Conservation (phyloP, 208 protist genomes). For the Crithidia brevicula region DNA sequence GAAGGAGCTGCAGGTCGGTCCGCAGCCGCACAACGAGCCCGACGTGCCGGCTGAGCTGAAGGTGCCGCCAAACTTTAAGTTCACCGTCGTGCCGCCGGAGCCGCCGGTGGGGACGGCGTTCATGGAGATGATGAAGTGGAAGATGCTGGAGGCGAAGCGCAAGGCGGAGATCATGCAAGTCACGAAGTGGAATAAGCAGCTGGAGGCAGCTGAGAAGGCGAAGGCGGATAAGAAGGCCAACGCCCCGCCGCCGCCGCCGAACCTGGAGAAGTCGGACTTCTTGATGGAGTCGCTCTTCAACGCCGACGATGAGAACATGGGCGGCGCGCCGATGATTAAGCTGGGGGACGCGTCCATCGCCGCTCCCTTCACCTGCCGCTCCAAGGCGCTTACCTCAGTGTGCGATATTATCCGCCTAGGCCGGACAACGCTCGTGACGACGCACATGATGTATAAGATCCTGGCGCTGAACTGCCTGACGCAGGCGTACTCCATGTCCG, state of each 20-base stretch:
- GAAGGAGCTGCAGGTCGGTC: constrained; percentile 41
- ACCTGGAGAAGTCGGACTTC: constrained; percentile 66
- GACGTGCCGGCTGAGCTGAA: constrained; percentile 78
- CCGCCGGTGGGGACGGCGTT: constrained; percentile 65
- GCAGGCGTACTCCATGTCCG: constrained; percentile 96
- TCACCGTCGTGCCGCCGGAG: constrained; percentile 77
- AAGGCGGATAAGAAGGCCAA: constrained; percentile 60
- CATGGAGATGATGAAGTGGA: constrained; percentile 78
- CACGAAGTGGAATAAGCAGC: constrained; percentile 79
- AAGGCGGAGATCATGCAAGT: constrained; percentile 86
- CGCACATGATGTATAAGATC: constrained; percentile 99
- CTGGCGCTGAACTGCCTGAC: constrained; percentile 99
- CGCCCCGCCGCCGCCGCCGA: constrained; percentile 36
- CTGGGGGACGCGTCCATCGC: constrained; percentile 95
- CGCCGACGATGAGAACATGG: constrained; percentile 61
- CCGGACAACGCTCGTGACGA: constrained; percentile 98
- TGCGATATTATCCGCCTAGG: constrained; percentile 97
- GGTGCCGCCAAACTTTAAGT: constrained; percentile 84
- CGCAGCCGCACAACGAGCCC: constrained; percentile 88
- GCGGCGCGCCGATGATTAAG: constrained; percentile 90
- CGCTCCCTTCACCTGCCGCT: constrained; percentile 93
- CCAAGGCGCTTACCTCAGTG: constrained; percentile 85
- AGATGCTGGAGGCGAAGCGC: constrained; percentile 83
- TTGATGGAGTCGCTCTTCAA: constrained; percentile 92
- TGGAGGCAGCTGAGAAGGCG: constrained; percentile 59